Evolutionary conservation across 1,284 basidiomycete species (phyloP), one percentile per base, ranked within the genome.

Genomic region (Cutaneotrichosporon mucoides): DNA sequence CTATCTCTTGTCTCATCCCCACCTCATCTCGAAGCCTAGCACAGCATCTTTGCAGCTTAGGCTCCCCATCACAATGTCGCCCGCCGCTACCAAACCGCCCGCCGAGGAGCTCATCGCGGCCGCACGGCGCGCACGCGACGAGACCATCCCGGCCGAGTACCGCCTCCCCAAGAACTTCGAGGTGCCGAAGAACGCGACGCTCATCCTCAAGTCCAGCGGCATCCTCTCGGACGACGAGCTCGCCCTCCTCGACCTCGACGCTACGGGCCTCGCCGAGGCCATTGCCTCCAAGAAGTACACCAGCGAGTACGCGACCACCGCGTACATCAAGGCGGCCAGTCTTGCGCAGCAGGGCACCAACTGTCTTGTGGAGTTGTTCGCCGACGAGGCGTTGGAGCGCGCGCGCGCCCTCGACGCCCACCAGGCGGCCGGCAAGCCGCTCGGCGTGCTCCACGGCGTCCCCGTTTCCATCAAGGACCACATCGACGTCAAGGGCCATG

Each of bases 341-440:
- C 51, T 72, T 4, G 69, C 67, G 1, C 44, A 49, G 16, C 55
- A 61, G 54, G 54, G 36, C 81, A 84, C 82, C 1, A 87, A 87
- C 63, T 87, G 86, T 68, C 71, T 88, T 50, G 87, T 86, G 5
- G 87, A 87, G 68, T 83, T 87, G 12, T 86, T 86, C 63, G 78
- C 85, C 53, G 84, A 86, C 1, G 81, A 81, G 15, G 86, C 84
- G 0, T 74, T 87, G 7, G 76, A 73, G 44, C 79, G 82, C 16
- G 87, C 87, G 6, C 76, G 73, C 45, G 77, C 82, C 65, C 79
- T 87, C 8, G 88, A 89, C 62, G 81, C 77, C 3, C 76, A 84
- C 64, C 72, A 85, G 24, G 79, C 86, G 11, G 78, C 78, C 50
- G 68, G 68, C 36, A 82, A 78, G 0, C 82, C 82, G 11, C 79